Evolutionary conservation across 169 alveolate species (phyloP).

Genomic region (Theileria orientalis): DNA sequence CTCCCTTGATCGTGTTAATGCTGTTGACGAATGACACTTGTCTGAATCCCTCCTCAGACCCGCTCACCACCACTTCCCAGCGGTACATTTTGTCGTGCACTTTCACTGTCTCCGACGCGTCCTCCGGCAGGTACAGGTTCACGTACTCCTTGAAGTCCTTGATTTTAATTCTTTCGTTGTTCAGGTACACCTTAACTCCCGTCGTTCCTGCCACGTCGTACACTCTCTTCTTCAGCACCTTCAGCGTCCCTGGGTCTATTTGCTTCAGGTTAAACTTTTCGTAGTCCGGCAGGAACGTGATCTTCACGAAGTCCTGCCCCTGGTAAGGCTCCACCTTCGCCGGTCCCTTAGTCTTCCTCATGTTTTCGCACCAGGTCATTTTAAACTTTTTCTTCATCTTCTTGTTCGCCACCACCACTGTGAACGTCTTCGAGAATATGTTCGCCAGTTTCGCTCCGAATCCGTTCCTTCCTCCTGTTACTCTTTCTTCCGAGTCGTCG

Average conservation of each 20-base stretch:
- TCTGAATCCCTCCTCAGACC: conserved; percentile 89
- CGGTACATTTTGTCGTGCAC: conserved; percentile 72
- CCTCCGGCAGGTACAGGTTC: conserved; percentile 84
- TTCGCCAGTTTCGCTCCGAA: conserved; percentile 99
- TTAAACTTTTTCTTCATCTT: conserved; percentile 81
- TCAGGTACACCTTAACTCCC: conserved; percentile 90
- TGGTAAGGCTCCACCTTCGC: conserved; percentile 77
- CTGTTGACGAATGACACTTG: conserved; percentile 98
- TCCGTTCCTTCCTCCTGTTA: conserved; percentile 99
- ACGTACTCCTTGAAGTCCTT: conserved; percentile 92
- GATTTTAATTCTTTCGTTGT: conserved; percentile 88
- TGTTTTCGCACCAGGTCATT: conserved; percentile 88
- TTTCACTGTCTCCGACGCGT: conserved; percentile 68
- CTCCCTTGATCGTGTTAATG: conserved; percentile 98
- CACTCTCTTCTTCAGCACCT: conserved; percentile 94
- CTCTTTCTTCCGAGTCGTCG: conserved; percentile 96
- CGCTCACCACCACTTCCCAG: conserved; percentile 85
- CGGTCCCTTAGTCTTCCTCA: conserved; percentile 81
- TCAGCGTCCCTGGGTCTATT: conserved; percentile 89
- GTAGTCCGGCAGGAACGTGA: conserved; percentile 97
- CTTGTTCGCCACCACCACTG: conserved; percentile 93
- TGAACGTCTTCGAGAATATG: conserved; percentile 93
- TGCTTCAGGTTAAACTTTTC: conserved; percentile 86
- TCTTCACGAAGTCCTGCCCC: conserved; percentile 86
- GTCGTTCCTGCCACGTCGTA: conserved; percentile 99